Evolutionary conservation across 768 basidiomycete genomes (phyloP).

Genomic region (Pleurotus eryngii): DNA sequence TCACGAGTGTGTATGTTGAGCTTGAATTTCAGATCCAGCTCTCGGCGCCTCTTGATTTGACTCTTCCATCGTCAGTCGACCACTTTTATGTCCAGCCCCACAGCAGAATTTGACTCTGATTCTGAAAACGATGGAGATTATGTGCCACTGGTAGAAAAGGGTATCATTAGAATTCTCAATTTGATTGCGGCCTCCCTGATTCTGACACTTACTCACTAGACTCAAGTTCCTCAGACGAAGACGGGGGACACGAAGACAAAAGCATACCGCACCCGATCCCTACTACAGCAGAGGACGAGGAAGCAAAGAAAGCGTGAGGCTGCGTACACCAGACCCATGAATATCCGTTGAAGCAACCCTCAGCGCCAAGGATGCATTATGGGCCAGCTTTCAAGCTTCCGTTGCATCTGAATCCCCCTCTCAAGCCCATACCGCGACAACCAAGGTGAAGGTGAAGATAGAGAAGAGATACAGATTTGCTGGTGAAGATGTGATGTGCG

Average conservation of each 20-base stretch:
- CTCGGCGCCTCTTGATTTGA: too few relatives aligned
- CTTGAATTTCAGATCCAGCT: too few relatives aligned
- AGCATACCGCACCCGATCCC: constrained; percentile 22
- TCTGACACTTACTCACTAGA: constrained; percentile 18
- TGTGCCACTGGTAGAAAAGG: constrained; percentile 47
- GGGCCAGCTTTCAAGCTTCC: constrained; percentile 68
- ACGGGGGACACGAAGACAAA: constrained; percentile 31
- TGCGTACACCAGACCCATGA: neutral
- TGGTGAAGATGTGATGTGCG: constrained; percentile 72
- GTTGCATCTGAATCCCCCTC: constrained; percentile 30
- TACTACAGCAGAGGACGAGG: constrained; percentile 30
- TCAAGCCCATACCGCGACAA: constrained; percentile 13
- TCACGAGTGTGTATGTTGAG: too few relatives aligned
- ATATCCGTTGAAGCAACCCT: constrained; percentile 1
- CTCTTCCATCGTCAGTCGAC: too few relatives aligned
- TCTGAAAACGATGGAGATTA: constrained; percentile 75
- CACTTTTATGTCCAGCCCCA: too few relatives aligned
- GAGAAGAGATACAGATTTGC: constrained; percentile 72
- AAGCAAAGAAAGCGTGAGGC: constrained; percentile 42
- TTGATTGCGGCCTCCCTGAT: neutral
- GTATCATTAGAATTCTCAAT: constrained; percentile 14
- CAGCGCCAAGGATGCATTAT: constrained; percentile 62
- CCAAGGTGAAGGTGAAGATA: constrained; percentile 56
- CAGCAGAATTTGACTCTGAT: constrained; percentile 36
- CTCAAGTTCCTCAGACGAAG: constrained; percentile 37